Evolutionary conservation across 2,329 filamentous ascomycete species (phyloP).

Genomic region (Furcasterigmium sp.): DNA sequence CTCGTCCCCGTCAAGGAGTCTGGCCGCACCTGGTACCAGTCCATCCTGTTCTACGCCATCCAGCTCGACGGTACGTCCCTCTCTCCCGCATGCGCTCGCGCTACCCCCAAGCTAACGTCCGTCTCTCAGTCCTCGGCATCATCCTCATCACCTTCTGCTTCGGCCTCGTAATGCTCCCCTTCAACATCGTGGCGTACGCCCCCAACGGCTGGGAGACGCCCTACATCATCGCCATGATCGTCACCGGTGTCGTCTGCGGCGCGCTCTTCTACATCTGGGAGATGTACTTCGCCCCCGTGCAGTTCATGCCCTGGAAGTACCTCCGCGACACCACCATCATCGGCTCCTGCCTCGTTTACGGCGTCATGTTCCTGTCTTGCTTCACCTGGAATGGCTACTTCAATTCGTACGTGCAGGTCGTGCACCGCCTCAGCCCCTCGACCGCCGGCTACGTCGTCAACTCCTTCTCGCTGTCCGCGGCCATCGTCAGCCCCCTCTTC

Average conservation of each 20-base stretch:
- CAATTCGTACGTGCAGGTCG: constrained; percentile 43
- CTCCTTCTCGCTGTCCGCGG: constrained; percentile 37
- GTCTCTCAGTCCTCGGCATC: constrained; percentile 33
- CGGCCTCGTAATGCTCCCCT: constrained; percentile 49
- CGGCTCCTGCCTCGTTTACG: constrained; percentile 34
- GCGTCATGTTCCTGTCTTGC: constrained; percentile 33
- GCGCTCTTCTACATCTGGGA: constrained; percentile 51
- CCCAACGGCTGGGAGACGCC: constrained; percentile 34
- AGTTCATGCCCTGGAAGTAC: constrained; percentile 51
- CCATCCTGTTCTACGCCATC: constrained; percentile 44
- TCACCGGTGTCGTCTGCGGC: constrained; percentile 45
- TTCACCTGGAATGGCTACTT: constrained; percentile 43
- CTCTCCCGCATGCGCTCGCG: neutral
- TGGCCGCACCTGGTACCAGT: constrained; percentile 41
- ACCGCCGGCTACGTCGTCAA: constrained; percentile 37
- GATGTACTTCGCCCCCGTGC: constrained; percentile 47
- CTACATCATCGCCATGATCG: constrained; percentile 40
- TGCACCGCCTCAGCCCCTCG: constrained; percentile 31
- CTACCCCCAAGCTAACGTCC: neutral
- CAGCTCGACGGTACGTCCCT: constrained; percentile 50
- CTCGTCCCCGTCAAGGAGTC: constrained; percentile 34
- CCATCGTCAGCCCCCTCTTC: constrained; percentile 39
- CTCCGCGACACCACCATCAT: constrained; percentile 44
- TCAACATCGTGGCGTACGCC: constrained; percentile 42
- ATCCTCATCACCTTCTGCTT: constrained; percentile 43